Evolutionary conservation across 441 rosid genomes (phyloP), one percentile per base, ranked within the genome.

Genomic region (Pelargonium cotyledonis): DNA sequence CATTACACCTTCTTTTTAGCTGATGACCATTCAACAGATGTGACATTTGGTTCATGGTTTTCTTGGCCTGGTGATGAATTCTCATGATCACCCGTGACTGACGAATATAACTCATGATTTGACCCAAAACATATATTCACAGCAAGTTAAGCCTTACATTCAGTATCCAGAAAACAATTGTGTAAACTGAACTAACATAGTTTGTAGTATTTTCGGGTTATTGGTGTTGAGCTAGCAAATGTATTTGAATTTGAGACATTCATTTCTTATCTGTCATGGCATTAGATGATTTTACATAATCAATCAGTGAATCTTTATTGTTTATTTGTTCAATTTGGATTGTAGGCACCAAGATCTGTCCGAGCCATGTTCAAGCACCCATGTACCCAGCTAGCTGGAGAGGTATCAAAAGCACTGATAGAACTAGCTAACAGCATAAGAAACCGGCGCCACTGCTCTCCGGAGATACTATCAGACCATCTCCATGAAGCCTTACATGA

Each of bases 341-440:
- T 53, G 0, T 65, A 83, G 89, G 77, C 87, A 2, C 98, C 98
- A 1, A 75, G 78, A 70, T 84, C 88, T 0, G 89, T 86, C 65
- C 92, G 95, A 1, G 80, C 70, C 9, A 80, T 91, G 23, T 89
- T 94, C 77, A 94, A 89, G 67, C 86, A 84, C 68, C 94, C 93
- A 38, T 87, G 96, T 71, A 84, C 80, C 18, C 81, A 85, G 43
- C 68, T 89, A 15, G 95, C 91, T 0, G 70, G 78, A 63, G 95
- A 91, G 78, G 87, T 91, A 58, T 79, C 91, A 68, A 83, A 85
- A 75, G 98, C 70, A 60, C 74, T 89, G 19, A 78, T 66, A 70
- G 92, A 87, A 76, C 85, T 89, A 0, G 93, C 93, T 4, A 79
- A 68, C 31, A 89, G 92, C 71, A 80, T 88, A 51, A 77, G 78